phyloP scores from a whole-genome alignment of 345 rosid species.

The Orychophragmus violaceus region DNA sequence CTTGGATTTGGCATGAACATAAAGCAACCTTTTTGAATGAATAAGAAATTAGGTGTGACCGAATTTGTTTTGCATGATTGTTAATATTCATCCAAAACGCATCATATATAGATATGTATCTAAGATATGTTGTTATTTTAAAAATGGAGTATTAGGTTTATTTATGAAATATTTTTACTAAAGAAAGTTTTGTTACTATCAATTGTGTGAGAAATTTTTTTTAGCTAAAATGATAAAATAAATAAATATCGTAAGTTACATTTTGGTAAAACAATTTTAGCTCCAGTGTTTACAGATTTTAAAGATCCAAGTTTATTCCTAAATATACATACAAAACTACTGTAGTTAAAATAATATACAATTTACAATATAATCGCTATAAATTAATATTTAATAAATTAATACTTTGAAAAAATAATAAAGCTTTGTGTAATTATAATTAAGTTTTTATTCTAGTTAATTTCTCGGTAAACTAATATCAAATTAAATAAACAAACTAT shows the following conservation, averaged over 20 bases:
- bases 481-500: too few relatives aligned
- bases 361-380: too few relatives aligned
- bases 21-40: constrained; percentile 14
- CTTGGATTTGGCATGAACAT: constrained; percentile 21
- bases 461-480: too few relatives aligned
- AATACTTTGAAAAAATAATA: too few relatives aligned
- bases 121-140: background rate
- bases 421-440: too few relatives aligned
- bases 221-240: background rate
- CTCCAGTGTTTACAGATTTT: background rate
- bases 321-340: background rate
- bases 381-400: too few relatives aligned
- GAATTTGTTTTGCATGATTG: constrained; percentile 22
- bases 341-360: background rate
- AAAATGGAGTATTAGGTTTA: background rate
- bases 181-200: background rate
- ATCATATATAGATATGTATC: background rate
- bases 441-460: too few relatives aligned
- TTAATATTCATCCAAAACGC: constrained; percentile 11
- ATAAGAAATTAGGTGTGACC: constrained; percentile 13
- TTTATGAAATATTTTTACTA: background rate
- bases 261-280: background rate
- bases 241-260: background rate
- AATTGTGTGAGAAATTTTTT: background rate
- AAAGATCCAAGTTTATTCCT: background rate